phyloP scores from a whole-genome alignment of 139 green algal genomes.

The Chlorella sp. region DNA sequence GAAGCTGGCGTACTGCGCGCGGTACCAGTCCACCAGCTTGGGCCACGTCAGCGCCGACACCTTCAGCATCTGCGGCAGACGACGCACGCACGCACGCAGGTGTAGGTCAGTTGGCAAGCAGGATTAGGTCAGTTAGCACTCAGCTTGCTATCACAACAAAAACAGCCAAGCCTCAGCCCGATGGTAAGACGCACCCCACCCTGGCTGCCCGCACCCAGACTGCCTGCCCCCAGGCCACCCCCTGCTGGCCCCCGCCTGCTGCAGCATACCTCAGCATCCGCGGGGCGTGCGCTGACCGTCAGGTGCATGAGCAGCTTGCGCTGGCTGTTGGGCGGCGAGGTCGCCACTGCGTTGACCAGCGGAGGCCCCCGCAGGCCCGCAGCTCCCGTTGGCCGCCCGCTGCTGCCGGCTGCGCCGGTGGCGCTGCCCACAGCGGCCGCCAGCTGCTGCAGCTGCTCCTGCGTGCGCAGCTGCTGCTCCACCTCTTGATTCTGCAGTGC shows the following conservation, averaged over 20 bases:
- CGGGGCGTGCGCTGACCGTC: slow-evolving; percentile 3
- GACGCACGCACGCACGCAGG: too few relatives aligned
- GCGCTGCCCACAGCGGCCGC: not conserved
- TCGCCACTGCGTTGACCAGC: not conserved
- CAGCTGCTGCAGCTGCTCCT: slow-evolving; percentile 31
- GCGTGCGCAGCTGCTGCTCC: slow-evolving; percentile 33
- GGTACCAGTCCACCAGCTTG: slow-evolving; percentile 34
- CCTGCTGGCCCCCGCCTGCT: too few relatives aligned
- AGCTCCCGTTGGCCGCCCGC: not conserved
- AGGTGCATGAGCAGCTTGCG: slow-evolving; percentile 30
- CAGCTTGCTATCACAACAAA: too few relatives aligned
- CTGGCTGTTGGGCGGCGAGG: slow-evolving; percentile 27
- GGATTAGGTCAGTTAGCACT: too few relatives aligned
- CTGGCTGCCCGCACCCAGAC: too few relatives aligned
- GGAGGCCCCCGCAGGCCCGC: not conserved
- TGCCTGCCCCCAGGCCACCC: too few relatives aligned
- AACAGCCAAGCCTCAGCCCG: too few relatives aligned
- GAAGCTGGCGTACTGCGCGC: not conserved
- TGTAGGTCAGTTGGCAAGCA: too few relatives aligned
- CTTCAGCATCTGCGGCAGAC: slow-evolving; percentile 9
- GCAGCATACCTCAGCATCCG: slow-evolving; percentile 7
- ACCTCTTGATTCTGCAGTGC: slow-evolving; percentile 3
- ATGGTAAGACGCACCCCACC: too few relatives aligned
- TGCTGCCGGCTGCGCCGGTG: not conserved
- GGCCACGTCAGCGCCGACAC: slow-evolving; percentile 25